Conservation (phyloP, 805 yeast genomes). For the Nakazawaea wickerhamii region DNA sequence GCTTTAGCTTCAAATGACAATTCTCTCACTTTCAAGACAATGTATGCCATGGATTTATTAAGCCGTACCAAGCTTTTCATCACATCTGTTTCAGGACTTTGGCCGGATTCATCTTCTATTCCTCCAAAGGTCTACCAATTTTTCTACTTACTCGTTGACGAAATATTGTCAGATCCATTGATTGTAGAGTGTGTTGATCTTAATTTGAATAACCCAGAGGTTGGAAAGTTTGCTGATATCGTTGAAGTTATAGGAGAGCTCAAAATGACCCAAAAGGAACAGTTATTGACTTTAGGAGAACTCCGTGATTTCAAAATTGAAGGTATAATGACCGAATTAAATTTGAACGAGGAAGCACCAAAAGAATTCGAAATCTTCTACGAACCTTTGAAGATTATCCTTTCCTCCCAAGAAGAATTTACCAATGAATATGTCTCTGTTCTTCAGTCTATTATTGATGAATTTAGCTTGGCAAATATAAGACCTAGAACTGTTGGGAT, state of each 20-base stretch:
- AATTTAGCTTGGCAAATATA: conserved; percentile 41
- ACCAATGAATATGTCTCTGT: conserved; percentile 38
- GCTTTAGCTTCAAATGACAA: conserved; percentile 20
- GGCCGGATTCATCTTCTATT: conserved; percentile 16
- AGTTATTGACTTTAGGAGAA: conserved; percentile 30
- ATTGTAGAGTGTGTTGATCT: conserved; percentile 17
- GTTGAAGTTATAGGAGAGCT: conserved; percentile 44
- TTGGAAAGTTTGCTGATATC: conserved; percentile 16
- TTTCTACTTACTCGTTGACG: conserved; percentile 34
- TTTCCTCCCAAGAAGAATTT: conserved; percentile 31
- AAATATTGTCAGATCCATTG: conserved; percentile 25
- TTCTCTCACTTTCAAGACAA: conserved; percentile 24
- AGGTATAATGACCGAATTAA: conserved; percentile 21
- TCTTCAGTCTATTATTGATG: conserved; percentile 52
- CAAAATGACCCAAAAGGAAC: conserved; percentile 41
- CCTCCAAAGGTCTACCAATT: conserved; percentile 34
- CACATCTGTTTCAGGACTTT: conserved; percentile 28
- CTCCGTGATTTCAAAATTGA: conserved; percentile 24
- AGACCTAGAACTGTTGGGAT: conserved; percentile 66
- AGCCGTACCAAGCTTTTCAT: conserved; percentile 31
- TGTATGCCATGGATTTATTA: conserved; percentile 25
- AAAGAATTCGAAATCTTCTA: conserved; percentile 14
- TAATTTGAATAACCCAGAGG: conserved; percentile 14
- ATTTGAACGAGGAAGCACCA: conserved; percentile 8
- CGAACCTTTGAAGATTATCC: conserved; percentile 17